These are phyloP conservation scores for Phytophthora pluvialis DNA, from an alignment of 352 stramenopile genomes.

Conservation along the genomic window DNA sequence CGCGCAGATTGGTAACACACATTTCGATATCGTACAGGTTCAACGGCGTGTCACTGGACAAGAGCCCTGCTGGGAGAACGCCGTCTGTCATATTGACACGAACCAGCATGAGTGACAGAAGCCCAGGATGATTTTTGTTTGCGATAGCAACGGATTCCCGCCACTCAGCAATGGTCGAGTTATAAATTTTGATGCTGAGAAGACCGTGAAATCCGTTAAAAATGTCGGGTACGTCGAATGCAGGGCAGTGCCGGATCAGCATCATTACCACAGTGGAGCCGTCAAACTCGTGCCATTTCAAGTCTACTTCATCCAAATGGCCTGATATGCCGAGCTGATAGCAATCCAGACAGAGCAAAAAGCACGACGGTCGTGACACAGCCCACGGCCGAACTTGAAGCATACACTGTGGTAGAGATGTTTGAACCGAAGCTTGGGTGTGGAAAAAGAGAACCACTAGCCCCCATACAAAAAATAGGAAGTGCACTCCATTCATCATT, in stretches of 20 bases:
- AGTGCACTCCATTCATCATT: constrained; percentile 12
- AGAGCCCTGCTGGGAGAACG: constrained; percentile 36
- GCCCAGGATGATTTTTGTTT: constrained; percentile 24
- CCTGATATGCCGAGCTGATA: constrained; percentile 17
- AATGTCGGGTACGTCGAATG: constrained; percentile 26
- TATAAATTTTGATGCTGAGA: constrained; percentile 45
- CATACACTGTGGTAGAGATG: constrained; percentile 17
- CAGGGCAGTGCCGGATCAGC: constrained; percentile 40
- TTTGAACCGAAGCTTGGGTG: constrained; percentile 6
- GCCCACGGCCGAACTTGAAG: constrained; percentile 41
- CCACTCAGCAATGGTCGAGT: constrained; percentile 41
- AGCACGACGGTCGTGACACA: constrained; percentile 28
- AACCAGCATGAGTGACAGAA: constrained; percentile 41
- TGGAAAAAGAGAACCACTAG: constrained; percentile 21
- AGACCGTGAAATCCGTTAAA: constrained; percentile 35
- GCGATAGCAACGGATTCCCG: constrained; percentile 30
- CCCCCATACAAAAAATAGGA: constrained; percentile 22
- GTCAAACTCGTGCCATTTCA: constrained; percentile 32
- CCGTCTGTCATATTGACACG: constrained; percentile 43
- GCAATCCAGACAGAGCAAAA: constrained; percentile 43
- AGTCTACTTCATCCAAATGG: constrained; percentile 13
- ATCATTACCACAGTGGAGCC: constrained; percentile 27
- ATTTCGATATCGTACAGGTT: constrained; percentile 46
- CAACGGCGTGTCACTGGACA: constrained; percentile 32
- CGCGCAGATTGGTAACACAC: constrained; percentile 37